A percentile compares a stretch with the other conserved stretches of the same genome.
Conservation (phyloP, 140 eudicot species). For the Flaveria floridana region DNA sequence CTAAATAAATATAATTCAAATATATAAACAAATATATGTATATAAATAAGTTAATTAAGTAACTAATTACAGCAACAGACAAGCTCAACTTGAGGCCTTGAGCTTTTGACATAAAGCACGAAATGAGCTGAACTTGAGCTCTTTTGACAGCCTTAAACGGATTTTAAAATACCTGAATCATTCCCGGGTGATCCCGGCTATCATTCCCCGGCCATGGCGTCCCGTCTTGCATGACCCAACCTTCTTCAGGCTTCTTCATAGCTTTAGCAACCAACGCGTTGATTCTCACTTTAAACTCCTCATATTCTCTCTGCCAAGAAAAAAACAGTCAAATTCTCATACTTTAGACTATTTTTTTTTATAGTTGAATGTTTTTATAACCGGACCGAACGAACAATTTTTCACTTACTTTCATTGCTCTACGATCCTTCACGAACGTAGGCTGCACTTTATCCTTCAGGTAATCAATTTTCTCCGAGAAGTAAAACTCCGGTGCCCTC, state of each 20-base stretch:
- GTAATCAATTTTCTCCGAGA: constrained; percentile 87
- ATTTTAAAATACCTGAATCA: constrained; percentile 67
- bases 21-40: background rate
- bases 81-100: background rate
- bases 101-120: no score
- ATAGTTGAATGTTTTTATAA: no score
- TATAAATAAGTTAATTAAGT: no score
- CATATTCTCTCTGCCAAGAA: constrained; percentile 66
- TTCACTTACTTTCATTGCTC: constrained; percentile 80
- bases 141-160: no score
- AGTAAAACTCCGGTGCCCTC: constrained; percentile 88
- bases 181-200: constrained; percentile 89
- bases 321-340: background rate
- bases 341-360: background rate
- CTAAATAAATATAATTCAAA: no score
- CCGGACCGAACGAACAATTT: background rate
- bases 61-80: background rate
- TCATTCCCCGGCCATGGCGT: constrained; percentile 93
- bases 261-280: constrained; percentile 84
- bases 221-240: constrained; percentile 98
- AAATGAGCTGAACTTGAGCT: no score
- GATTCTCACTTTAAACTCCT: constrained; percentile 85
- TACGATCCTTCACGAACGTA: constrained; percentile 79
- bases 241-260: constrained; percentile 87
- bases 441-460: constrained; percentile 88